Base-by-base conservation (phyloP, 306 rosid genomes). In the Pyrus pyrifolia region DNA sequence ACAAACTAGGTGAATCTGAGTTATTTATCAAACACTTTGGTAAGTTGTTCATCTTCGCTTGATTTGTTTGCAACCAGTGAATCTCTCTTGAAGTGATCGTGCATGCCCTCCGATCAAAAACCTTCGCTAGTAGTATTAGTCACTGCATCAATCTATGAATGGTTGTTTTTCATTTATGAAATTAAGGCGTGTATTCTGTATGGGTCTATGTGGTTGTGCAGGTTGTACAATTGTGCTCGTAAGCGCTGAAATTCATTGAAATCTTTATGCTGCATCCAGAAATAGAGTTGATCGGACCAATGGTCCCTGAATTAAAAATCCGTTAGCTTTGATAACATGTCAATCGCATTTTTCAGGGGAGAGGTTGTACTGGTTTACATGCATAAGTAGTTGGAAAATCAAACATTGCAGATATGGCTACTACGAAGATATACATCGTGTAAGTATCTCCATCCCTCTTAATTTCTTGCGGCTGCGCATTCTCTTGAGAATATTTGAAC, bases 381-480 rank as follows among this genome's bases (percentile, higher is more conserved):
- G 77, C 57, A 59, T 27, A 67, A 78, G 55, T 70, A 71, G 71
- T 81, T 22, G 59, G 80, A 27, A 62, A 33, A 78, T 78, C 77
- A 67, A 42, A 42, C 45, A 42, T 42, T 60, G 51, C 64, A 19
- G 77, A 61, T 81, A 90, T 91, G 96, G 81, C 89, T 27, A 83
- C 83, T 66, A 90, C 96, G 73, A 94, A 91, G 85, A 80, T 91
- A 77, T 91, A 85, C 75, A 53, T 94, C 64, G 91, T 94, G 98
- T 90, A 80, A 88, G 96, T 45, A 66, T 81, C 74, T 77, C 33
- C 33, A 18, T 46, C 49, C 58, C 8, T 13, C 42, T 19, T 52
- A 13, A 44, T 74, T 38, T 25, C 42, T 55, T 69, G 25, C 31
- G 15, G 6, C 15, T 10, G 49, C 9, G 6, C 76, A 77, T 27